Conservation (phyloP, 345 rosid species). For the Carallia brachiata region DNA sequence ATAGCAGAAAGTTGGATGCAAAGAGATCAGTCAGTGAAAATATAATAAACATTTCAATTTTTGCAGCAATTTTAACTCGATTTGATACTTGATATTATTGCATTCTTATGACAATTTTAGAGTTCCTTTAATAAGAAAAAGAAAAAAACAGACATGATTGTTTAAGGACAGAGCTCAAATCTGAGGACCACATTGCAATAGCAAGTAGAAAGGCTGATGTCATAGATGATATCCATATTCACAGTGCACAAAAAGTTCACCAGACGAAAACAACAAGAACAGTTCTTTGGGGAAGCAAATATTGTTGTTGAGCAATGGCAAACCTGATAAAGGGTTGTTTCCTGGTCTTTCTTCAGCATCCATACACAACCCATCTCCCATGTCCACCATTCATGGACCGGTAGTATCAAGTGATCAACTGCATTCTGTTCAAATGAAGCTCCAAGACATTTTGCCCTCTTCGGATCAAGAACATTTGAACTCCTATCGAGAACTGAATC, state of each 20-base stretch:
- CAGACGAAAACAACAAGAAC: not conserved
- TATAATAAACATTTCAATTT: too few relatives aligned
- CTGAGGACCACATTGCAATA: not conserved
- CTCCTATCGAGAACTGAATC: constrained; percentile 59
- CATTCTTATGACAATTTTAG: not conserved
- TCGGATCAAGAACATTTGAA: constrained; percentile 46
- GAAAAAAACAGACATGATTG: not conserved
- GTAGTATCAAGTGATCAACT: constrained; percentile 30
- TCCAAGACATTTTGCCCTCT: constrained; percentile 30
- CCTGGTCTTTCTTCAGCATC: not conserved
- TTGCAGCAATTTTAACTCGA: too few relatives aligned
- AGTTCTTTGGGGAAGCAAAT: not conserved
- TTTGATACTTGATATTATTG: too few relatives aligned
- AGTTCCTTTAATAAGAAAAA: not conserved
- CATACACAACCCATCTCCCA: not conserved
- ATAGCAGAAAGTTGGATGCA: too few relatives aligned
- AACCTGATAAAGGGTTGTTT: not conserved
- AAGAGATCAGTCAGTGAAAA: too few relatives aligned
- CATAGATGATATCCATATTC: not conserved
- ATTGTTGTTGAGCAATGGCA: not conserved
- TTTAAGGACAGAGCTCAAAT: not conserved
- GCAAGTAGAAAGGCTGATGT: not conserved
- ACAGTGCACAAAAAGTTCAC: not conserved
- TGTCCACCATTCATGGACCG: not conserved
- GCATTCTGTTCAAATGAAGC: constrained; percentile 45